phyloP scores from a whole-genome alignment of 176 grass and related monocot genomes.

The Microstegium vimineum region DNA sequence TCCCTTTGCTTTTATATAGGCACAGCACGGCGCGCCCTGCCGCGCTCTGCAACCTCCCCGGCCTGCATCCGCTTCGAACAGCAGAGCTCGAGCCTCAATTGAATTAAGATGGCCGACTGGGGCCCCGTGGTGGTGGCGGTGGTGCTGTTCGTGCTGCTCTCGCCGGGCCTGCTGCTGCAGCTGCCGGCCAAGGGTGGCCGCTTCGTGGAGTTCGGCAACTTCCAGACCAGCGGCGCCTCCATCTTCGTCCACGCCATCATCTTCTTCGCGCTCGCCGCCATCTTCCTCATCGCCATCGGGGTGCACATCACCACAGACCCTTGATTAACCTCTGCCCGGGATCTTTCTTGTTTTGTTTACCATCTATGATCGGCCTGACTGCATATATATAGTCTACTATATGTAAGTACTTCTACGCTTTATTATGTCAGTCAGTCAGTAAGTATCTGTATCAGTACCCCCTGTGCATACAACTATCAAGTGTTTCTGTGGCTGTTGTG shows the following conservation, averaged over 20 bases:
- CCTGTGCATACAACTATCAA: neutral
- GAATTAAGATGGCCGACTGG: constrained; percentile 49
- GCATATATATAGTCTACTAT: too few relatives aligned
- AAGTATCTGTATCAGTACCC: neutral
- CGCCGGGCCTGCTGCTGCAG: constrained; percentile 47
- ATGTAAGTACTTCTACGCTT: too few relatives aligned
- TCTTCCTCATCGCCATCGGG: constrained; percentile 52
- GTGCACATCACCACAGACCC: constrained; percentile 37
- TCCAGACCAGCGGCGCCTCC: constrained; percentile 44
- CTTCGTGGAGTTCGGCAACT: constrained; percentile 40
- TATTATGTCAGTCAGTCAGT: neutral
- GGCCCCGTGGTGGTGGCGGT: constrained; percentile 42
- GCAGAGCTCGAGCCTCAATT: too few relatives aligned
- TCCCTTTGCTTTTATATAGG: neutral
- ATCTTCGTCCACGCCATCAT: constrained; percentile 50
- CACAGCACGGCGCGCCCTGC: too few relatives aligned
- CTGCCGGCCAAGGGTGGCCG: constrained; percentile 26
- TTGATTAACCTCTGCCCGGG: neutral
- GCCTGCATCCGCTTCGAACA: neutral
- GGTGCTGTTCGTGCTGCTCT: constrained; percentile 48
- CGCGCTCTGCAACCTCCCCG: too few relatives aligned
- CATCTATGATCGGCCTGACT: too few relatives aligned
- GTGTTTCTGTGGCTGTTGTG: neutral
- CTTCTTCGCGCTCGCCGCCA: constrained; percentile 44
- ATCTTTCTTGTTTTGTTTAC: neutral